A percentile compares a stretch with the other conserved stretches of the same genome.
Evolutionary conservation across 495 filamentous ascomycete species (phyloP).

Genomic region (Aspergillus affinis): DNA sequence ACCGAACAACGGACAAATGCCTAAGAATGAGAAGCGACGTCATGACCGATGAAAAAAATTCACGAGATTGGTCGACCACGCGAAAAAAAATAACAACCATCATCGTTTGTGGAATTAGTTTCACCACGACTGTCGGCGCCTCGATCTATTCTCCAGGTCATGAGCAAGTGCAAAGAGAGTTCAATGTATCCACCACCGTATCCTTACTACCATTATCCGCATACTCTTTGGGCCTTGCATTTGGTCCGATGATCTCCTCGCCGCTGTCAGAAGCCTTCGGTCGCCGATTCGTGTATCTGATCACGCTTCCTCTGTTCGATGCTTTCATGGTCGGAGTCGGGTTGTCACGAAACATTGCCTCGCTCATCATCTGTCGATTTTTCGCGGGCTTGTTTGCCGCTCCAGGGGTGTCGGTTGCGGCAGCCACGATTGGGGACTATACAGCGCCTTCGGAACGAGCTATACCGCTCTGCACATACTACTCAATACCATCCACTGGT

Average conservation of each 20-base stretch:
- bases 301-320: constrained; percentile 52
- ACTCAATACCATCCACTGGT: constrained; percentile 52
- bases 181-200: constrained; percentile 49
- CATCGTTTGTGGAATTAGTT: constrained; percentile 10
- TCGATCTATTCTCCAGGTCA: constrained; percentile 52
- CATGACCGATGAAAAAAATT: neutral
- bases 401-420: constrained; percentile 18
- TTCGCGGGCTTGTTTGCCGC: constrained; percentile 54
- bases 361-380: constrained; percentile 58
- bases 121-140: constrained; percentile 39
- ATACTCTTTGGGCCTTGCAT: constrained; percentile 57
- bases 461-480: constrained; percentile 19
- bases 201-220: constrained; percentile 55
- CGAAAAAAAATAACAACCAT: constrained; percentile 6
- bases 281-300: constrained; percentile 53
- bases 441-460: constrained; percentile 9
- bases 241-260: constrained; percentile 58
- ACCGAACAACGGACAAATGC: neutral
- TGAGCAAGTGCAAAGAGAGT: constrained; percentile 40
- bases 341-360: constrained; percentile 54
- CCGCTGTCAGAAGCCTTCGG: constrained; percentile 61
- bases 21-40: too few species aligned
- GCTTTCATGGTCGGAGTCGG: constrained; percentile 65
- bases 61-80: constrained; percentile 11
- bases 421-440: constrained; percentile 27